Evolutionary conservation across 2,329 filamentous ascomycete species (phyloP), one percentile per base, ranked within the genome.

Genomic region (Ilyonectria robusta): DNA sequence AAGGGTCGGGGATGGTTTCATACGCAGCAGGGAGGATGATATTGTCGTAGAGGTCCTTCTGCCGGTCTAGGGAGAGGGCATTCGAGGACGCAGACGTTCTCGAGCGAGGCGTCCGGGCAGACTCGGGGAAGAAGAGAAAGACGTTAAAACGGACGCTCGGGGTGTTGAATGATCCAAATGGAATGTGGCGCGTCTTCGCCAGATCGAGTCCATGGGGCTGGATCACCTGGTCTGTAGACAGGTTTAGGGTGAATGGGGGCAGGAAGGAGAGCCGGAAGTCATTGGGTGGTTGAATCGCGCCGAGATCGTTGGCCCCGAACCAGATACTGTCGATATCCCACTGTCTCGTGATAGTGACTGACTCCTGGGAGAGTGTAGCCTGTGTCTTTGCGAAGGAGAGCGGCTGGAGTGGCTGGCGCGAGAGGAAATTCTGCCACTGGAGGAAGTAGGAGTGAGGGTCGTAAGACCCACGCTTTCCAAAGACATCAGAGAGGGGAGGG

Each of bases 251-350:
- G 23, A 26, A 26, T 4, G 4, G 4, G 23, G 23, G 23, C 23
- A 26, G 23, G 23, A 26, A 26, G 23, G 23, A 26, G 5, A 26
- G 23, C 1, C 23, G 23, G 23, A 26, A 26, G 23, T 26, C 4
- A 4, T 26, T 26, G 4, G 23, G 23, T 3, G 23, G 3, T 4
- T 5, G 23, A 4, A 26, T 26, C 4, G 23, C 23, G 23, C 3
- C 23, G 4, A 26, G 23, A 4, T 26, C 23, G 3, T 26, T 26
- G 23, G 23, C 23, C 13, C 47, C 47, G 11, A 51, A 26, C 47
- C 23, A 67, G 48, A 67, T 31, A n/a, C 65, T 67, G 33, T 64
- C 56, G 23, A 67, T 19, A n/a, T 64, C 65, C 60, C 65, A 67
- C 2, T 47, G 60, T 15, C 56, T 37, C 21, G 15, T 44, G n/a